Conservation (phyloP, 306 rosid species). For the Abrus pulchellus region DNA sequence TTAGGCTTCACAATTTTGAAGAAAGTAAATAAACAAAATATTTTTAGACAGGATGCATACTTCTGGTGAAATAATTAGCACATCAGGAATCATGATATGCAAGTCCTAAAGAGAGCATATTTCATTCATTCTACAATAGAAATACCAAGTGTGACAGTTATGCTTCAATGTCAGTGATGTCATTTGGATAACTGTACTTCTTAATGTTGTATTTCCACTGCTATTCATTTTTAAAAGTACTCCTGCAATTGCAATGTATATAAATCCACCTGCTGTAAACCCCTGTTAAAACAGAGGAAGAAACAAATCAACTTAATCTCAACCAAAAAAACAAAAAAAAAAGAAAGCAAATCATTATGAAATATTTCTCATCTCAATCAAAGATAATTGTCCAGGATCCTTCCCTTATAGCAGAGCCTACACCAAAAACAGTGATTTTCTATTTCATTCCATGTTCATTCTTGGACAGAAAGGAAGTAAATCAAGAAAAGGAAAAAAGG, state of each 20-base stretch:
- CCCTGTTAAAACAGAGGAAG: constrained; percentile 67
- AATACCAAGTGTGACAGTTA: constrained; percentile 88
- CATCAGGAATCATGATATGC: constrained; percentile 38
- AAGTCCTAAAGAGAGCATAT: constrained; percentile 34
- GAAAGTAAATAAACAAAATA: constrained; percentile 36
- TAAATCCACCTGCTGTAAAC: constrained; percentile 96
- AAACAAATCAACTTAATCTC: constrained; percentile 30
- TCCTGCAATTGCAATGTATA: constrained; percentile 95
- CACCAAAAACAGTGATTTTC: constrained; percentile 40
- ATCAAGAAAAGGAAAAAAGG: neutral
- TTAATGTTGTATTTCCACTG: constrained; percentile 71
- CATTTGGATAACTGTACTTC: constrained; percentile 66
- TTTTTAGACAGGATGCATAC: constrained; percentile 30
- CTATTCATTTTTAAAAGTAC: constrained; percentile 94
- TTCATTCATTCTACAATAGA: constrained; percentile 84
- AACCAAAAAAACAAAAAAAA: neutral
- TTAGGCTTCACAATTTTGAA: constrained; percentile 45
- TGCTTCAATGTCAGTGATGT: constrained; percentile 75
- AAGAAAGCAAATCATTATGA: neutral
- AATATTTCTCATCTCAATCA: constrained; percentile 81
- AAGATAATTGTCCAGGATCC: constrained; percentile 92
- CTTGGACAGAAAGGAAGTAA: constrained; percentile 21
- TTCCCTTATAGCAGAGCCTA: constrained; percentile 89
- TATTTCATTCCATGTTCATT: constrained; percentile 31
- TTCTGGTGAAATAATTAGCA: constrained; percentile 30